Percentiles rank a stretch among this genome's conserved stretches.
Conservation (phyloP, 78 protist species). For the Isochrysis galbana region DNA sequence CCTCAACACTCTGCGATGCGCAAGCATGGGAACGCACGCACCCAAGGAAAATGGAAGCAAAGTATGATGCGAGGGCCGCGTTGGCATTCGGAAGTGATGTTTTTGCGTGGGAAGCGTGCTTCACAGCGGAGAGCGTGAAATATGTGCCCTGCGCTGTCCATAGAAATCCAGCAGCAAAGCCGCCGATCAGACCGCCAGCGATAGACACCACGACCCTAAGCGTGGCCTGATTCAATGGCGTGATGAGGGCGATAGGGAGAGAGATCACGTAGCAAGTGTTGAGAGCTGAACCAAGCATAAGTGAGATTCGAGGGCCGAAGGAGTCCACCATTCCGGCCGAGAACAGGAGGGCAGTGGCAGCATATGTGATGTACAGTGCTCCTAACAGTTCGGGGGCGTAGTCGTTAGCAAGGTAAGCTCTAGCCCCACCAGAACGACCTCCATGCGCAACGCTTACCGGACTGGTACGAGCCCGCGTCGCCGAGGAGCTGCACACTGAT, state of each 20-base stretch:
- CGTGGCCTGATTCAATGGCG: neutral
- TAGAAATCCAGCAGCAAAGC: constrained; percentile 40
- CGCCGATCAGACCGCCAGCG: constrained; percentile 14
- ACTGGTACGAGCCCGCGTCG: neutral
- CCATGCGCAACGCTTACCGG: too few relatives aligned
- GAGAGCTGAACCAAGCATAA: neutral
- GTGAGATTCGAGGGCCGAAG: neutral
- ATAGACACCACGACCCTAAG: neutral
- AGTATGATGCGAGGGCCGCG: neutral
- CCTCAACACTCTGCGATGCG: neutral
- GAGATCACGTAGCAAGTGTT: constrained; percentile 24
- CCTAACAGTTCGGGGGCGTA: too few relatives aligned
- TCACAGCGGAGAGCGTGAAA: neutral
- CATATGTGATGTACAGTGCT: constrained; percentile 5
- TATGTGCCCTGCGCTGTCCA: constrained; percentile 52
- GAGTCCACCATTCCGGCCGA: neutral
- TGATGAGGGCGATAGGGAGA: neutral
- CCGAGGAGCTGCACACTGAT: neutral
- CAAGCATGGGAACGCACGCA: neutral
- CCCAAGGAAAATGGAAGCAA: neutral
- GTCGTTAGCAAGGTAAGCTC: too few relatives aligned
- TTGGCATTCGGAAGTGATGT: neutral
- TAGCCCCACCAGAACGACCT: too few relatives aligned
- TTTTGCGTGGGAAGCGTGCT: neutral
- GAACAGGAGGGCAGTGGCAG: constrained; percentile 23